These are phyloP conservation scores for Suillus luteus DNA, from an alignment of 768 basidiomycete species.

Conservation along the genomic window DNA sequence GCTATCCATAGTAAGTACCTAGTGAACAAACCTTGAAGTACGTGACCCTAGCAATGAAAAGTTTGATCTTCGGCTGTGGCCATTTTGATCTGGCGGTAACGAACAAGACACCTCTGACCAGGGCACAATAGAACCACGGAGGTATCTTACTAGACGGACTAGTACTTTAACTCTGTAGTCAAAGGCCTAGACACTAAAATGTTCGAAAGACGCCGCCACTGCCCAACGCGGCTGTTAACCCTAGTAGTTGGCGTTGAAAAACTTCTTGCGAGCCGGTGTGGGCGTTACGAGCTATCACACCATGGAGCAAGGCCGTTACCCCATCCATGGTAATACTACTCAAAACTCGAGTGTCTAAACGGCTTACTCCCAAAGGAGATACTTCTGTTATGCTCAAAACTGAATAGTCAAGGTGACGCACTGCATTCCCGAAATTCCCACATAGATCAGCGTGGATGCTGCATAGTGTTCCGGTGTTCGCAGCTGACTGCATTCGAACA, in stretches of 20 bases:
- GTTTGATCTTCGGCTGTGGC: constrained; percentile 8
- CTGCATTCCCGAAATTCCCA: constrained; percentile 5
- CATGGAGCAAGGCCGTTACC: constrained; percentile 5
- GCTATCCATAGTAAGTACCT: background rate
- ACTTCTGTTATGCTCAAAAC: constrained; percentile 2
- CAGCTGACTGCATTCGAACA: background rate
- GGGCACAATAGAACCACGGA: constrained; percentile 4
- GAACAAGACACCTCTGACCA: background rate
- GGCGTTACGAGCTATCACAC: background rate
- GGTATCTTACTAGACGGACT: constrained; percentile 1
- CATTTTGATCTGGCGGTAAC: constrained; percentile 7
- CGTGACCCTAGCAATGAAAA: constrained; percentile 5
- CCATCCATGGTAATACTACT: background rate
- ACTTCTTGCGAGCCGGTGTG: background rate
- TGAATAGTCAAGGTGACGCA: constrained; percentile 9
- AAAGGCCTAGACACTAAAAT: background rate
- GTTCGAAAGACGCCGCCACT: background rate
- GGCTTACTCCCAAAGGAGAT: constrained; percentile 9
- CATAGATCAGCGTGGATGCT: constrained; percentile 9
- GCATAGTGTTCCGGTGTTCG: background rate
- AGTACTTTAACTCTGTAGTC: background rate
- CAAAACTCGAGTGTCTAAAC: too few relatives aligned
- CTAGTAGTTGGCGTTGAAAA: too few relatives aligned
- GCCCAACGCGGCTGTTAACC: background rate
- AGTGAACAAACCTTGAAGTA: background rate